Conservation (phyloP, 192 early-diverging fungal species). For the Chytriomyces confervae region DNA sequence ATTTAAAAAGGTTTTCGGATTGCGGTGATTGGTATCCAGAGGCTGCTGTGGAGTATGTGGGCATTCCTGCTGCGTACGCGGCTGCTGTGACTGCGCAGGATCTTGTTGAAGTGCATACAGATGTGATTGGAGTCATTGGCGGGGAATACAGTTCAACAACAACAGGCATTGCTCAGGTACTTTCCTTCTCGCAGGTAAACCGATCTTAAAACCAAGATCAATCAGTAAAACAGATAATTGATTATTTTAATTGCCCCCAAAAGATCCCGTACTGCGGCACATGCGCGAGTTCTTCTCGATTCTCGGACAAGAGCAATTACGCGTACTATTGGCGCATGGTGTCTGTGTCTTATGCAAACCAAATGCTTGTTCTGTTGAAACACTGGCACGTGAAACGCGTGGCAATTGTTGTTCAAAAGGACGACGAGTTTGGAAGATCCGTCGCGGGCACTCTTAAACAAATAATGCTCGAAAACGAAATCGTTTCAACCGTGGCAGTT, state of each 20-base stretch:
- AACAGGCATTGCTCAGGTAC: neutral
- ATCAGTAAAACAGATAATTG: no score
- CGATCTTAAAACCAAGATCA: no score
- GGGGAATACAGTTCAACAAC: conserved; percentile 16
- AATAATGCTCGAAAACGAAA: no score
- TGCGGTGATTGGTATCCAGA: neutral
- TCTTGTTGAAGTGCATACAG: neutral
- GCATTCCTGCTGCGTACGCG: conserved; percentile 6
- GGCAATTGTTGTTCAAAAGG: conserved; percentile 9
- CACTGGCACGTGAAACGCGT: neutral
- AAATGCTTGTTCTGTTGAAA: neutral
- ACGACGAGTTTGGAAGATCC: conserved; percentile 8
- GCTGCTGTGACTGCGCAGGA: conserved; percentile 1
- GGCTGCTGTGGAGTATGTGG: neutral
- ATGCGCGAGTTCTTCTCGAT: neutral
- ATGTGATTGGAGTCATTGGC: conserved; percentile 20
- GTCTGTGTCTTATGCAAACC: neutral
- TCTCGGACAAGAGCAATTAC: conserved; percentile 12
- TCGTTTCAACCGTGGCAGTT: neutral
- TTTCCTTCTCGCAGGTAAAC: neutral
- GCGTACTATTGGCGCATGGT: conserved; percentile 4
- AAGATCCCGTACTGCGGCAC: neutral
- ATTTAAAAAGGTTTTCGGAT: conserved; percentile 14
- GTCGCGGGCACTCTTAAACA: no score
- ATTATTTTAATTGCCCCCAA: no score